phyloP scores from a whole-genome alignment of 331 rosid genomes.

The Erythrophleum ivorense region DNA sequence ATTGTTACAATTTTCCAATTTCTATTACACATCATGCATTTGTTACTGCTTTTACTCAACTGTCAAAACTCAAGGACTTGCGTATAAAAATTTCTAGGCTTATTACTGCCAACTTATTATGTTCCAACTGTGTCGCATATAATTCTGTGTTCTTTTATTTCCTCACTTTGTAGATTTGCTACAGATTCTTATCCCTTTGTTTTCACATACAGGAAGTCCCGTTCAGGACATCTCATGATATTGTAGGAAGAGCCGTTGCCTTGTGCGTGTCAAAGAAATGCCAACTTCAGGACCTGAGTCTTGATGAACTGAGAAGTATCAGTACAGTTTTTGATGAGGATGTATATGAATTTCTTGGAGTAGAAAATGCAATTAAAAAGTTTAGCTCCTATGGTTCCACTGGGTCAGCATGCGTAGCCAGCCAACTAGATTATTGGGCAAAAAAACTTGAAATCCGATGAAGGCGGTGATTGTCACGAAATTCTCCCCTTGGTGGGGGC shows the following conservation, averaged over 20 bases:
- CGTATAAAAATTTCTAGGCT: too few species aligned
- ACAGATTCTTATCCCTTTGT: conserved; percentile 4
- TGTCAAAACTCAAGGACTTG: too few species aligned
- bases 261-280: conserved; percentile 68
- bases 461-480: conserved; percentile 20
- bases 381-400: conserved; percentile 92
- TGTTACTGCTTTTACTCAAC: not conserved
- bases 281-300: conserved; percentile 70
- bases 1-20: not conserved
- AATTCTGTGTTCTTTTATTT: not conserved
- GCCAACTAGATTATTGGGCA: conserved; percentile 71
- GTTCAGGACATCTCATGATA: conserved; percentile 93
- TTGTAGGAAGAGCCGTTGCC: conserved; percentile 86
- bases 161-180: conserved; percentile 16
- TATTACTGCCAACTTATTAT: not conserved
- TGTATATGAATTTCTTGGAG: conserved; percentile 87
- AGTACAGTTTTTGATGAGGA: conserved; percentile 68
- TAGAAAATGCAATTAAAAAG: conserved; percentile 78
- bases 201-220: conserved; percentile 75
- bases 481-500: conserved; percentile 1
- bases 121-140: conserved; percentile 13
- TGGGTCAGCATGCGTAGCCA: conserved; percentile 82
- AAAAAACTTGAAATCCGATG: conserved; percentile 58
- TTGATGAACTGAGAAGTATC: conserved; percentile 73
- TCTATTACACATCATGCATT: not conserved